Base-by-base conservation (phyloP, 192 early-diverging fungal species). In the Entophlyctis luteolus region DNA sequence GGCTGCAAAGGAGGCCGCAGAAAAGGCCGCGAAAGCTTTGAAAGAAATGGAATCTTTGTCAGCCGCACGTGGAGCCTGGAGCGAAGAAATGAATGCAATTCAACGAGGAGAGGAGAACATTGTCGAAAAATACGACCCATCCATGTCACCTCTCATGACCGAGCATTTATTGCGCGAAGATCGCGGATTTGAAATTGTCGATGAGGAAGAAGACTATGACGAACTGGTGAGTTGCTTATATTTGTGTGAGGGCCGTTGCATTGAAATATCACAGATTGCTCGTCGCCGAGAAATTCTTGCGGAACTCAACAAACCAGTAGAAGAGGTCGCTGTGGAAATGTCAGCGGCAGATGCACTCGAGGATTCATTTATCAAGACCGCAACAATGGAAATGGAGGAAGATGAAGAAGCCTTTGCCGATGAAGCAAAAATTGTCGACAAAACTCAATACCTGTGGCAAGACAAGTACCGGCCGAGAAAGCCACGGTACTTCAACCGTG, bases 381-480 rank as follows among this genome's bases (percentile, higher is more conserved):
- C 87, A 27, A 82, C 88, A 33, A 84, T 86, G 42, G 88, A 86
- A 60, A 77, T 92, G 59, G 89, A 89, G 57, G 85, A 89, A 23
- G 83, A 90, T 74, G 91, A 93, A 68, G 86, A 86, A 2, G 74
- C 87, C 10, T 96, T 93, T 48, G 89, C 85, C 57, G 77, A 75
- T 35, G 72, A 76, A 38, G 65, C 66, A 25, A 84, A 90, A 31
- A 89, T 89, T 67, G 89, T 87, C 2, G 74, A 82, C n/a, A 68
- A 88, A 53, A 65, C 76, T 35, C 69, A 70, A 28, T 79, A 77
- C 36, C 57, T 78, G 49, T 79, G 77, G 76, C 74, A 76, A 20
- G 93, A 96, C 76, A 95, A 96, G 75, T 95, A 98, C 73, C 79
- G 93, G 31, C 95, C 95, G 31, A 85, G 95, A 34, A 96, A 95